phyloP scores from a whole-genome alignment of 176 grass and related monocot species.

The Dactylis glomerata region DNA sequence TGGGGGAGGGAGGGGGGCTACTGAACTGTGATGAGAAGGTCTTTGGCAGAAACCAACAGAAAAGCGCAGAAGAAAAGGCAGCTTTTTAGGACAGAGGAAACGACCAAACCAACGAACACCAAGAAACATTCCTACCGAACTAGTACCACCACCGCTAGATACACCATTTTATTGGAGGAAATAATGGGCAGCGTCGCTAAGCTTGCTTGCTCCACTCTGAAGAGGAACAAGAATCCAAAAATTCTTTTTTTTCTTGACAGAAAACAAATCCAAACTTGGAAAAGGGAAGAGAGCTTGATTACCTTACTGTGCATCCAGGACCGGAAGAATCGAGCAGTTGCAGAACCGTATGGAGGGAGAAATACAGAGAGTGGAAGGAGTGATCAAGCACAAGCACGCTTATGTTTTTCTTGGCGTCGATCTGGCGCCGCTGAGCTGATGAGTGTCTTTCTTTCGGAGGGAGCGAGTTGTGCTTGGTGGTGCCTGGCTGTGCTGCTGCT shows the following conservation, averaged over 20 bases:
- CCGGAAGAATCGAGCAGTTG: not conserved
- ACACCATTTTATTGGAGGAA: not conserved
- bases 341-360: not conserved
- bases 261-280: not conserved
- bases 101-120: constrained; percentile 30
- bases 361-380: not conserved
- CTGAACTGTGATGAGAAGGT: not conserved
- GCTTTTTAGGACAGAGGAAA: constrained; percentile 48
- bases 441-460: not conserved
- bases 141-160: not conserved
- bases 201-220: not conserved
- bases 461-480: constrained; percentile 3
- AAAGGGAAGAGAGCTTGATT: not conserved
- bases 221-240: not conserved
- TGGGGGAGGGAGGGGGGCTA: not conserved
- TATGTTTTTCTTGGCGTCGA: not conserved
- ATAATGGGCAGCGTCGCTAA: not conserved
- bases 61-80: constrained; percentile 34
- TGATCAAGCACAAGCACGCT: not conserved
- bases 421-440: not conserved
- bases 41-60: constrained; percentile 14
- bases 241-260: no score
- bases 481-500: constrained; percentile 5
- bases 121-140: constrained; percentile 35
- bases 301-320: constrained; percentile 20